Evolutionary conservation across 1,284 basidiomycete species (phyloP).

Genomic region (Ganoderma boninense): DNA sequence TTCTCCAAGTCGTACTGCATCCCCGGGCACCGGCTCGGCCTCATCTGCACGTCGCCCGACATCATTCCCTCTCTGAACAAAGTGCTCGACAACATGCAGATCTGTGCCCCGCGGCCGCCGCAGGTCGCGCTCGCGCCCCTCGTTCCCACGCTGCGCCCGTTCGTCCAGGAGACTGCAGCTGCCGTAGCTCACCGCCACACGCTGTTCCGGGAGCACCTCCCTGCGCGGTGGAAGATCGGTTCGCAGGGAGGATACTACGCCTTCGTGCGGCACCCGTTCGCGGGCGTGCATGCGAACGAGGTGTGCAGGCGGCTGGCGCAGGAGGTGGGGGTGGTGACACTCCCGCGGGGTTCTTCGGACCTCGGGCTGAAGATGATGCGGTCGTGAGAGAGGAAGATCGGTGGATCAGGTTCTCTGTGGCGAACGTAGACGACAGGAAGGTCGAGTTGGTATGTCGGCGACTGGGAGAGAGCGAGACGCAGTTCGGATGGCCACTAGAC

Average conservation of each 20-base stretch:
- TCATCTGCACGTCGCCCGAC: constrained; percentile 70
- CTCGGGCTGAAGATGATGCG: constrained; percentile 39
- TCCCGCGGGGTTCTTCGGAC: constrained; percentile 76
- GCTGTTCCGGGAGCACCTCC: constrained; percentile 62
- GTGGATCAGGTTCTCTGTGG: constrained; percentile 84
- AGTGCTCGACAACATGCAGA: constrained; percentile 75
- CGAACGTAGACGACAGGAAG: constrained; percentile 78
- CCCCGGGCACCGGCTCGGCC: constrained; percentile 86
- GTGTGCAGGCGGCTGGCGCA: constrained; percentile 69
- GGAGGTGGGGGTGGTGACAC: constrained; percentile 70
- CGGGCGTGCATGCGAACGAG: constrained; percentile 52
- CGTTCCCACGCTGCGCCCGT: constrained; percentile 60
- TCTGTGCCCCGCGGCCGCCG: constrained; percentile 78
- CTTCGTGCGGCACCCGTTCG: constrained; percentile 79
- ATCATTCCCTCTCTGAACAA: constrained; percentile 67
- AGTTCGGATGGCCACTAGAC: constrained; percentile 41
- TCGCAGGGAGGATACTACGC: constrained; percentile 80
- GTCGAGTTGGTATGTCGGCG: constrained; percentile 67
- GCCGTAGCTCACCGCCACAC: constrained; percentile 64
- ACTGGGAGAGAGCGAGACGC: constrained; percentile 48
- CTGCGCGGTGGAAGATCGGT: constrained; percentile 65
- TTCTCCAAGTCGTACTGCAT: constrained; percentile 88
- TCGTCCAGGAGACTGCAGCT: constrained; percentile 59
- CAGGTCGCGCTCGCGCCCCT: constrained; percentile 73
- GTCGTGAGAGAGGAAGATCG: constrained; percentile 51